Base-by-base conservation (phyloP, 1,139 yeast genomes). In the Suhomyces terraborum region DNA sequence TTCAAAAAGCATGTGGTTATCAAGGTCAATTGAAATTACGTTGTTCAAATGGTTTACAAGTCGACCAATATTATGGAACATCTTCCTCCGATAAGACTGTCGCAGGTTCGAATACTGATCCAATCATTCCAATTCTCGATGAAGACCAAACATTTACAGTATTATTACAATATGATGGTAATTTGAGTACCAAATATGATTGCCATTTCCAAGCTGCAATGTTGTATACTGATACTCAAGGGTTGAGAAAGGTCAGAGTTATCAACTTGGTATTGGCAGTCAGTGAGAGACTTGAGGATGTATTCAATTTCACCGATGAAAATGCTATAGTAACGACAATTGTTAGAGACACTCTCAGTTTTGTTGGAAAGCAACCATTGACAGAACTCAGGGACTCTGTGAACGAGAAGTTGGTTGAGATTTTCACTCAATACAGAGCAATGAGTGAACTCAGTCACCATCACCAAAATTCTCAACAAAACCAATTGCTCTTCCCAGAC, bases 151-250 rank as follows among this genome's bases (percentile, higher is more conserved):
- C 86, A 2, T 64, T 88, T 43, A 84, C 88, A 4, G 82, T 88
- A 2, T 71, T 88, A 39, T 80, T 93, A 53, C 75, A 73, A 40
- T 85, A 88, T 54, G 97, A 89, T 56, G 91, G 89, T 1, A 82
- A 79, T 47, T 72, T 94, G 33, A 79, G 82, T 43, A 71, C 86
- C 3, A 80, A 80, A 45, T 73, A 77, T 28, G 96, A 88, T 59
- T 88, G 89, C 30, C 95, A 88, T 61, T 88, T 91, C 70, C 99
- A 93, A 64, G 86, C 88, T 1, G 98, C 98, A 0, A 53, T 93
- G 32, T 69, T 94, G 41, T 89, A 88, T 59, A 93, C 98, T 0
- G 86, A 91, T 39, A 58, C 72, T 3, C 71, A 72, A 40, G 98
- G 99, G 22, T 66, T 73, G 9, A 73, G 98, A 51, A 84, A 88